These are phyloP conservation scores for Boletus mariae DNA, from an alignment of 1,284 basidiomycete species.

Conservation along the genomic window DNA sequence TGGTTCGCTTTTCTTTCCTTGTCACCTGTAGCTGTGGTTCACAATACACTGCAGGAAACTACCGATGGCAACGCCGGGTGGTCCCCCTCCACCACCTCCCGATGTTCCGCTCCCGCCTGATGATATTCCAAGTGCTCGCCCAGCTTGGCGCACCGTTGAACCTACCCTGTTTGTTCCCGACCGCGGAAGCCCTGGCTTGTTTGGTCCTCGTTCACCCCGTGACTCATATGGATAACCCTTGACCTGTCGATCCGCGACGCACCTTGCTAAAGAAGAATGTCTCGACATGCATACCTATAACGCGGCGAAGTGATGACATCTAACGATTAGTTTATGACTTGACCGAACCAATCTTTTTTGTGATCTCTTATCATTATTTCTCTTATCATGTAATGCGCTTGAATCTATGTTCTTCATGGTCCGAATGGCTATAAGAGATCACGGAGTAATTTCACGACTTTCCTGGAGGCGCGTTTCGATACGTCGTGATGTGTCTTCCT, in stretches of 20 bases:
- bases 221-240: slow-evolving; percentile 30
- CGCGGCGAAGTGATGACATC: background rate
- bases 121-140: slow-evolving; percentile 39
- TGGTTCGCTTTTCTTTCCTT: slow-evolving; percentile 44
- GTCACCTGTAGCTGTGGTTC: background rate
- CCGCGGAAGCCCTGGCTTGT: slow-evolving; percentile 54
- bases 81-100: slow-evolving; percentile 40
- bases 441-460: background rate
- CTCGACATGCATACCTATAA: background rate
- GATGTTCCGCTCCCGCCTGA: slow-evolving; percentile 39
- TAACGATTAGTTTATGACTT: slow-evolving; percentile 19
- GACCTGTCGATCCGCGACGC: background rate
- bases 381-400: slow-evolving; percentile 16
- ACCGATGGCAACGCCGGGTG: slow-evolving; percentile 32
- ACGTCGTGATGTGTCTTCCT: too few species aligned
- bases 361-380: slow-evolving; percentile 28
- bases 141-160: slow-evolving; percentile 54
- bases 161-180: slow-evolving; percentile 46
- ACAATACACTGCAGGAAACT: slow-evolving; percentile 42
- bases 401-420: slow-evolving; percentile 15
- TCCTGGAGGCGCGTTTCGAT: too few species aligned
- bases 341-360: slow-evolving; percentile 8
- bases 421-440: background rate
- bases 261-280: background rate
- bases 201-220: slow-evolving; percentile 58